Percentiles rank a stretch among this genome's conserved stretches.
Conservation (phyloP, 75 land plant species). For the Pinus taeda region DNA sequence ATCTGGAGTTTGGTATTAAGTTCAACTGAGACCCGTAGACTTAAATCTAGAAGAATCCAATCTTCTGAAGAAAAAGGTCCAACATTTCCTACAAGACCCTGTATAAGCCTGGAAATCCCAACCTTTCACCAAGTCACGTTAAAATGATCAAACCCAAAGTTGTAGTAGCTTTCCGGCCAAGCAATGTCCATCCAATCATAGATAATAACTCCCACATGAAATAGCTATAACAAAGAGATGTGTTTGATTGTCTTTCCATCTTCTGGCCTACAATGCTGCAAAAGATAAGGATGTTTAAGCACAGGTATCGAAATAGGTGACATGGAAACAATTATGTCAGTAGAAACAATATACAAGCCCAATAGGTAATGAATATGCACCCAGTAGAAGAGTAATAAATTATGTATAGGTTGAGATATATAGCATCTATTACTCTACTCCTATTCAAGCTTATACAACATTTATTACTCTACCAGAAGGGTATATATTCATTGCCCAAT, state of each 20-base stretch:
- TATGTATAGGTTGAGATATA: too few species aligned
- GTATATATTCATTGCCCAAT: too few species aligned
- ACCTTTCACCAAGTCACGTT: conserved; percentile 68
- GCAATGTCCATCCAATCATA: conserved; percentile 91
- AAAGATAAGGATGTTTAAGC: too few species aligned
- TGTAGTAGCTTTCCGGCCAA: conserved; percentile 73
- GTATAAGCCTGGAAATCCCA: conserved; percentile 67
- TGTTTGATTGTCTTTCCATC: conserved; percentile 76
- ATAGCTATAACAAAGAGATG: conserved; percentile 68
- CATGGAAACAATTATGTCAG: not conserved
- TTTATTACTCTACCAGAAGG: too few species aligned
- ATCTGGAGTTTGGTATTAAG: conserved; percentile 61
- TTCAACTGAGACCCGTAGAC: conserved; percentile 67
- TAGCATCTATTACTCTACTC: too few species aligned
- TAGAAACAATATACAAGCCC: not conserved
- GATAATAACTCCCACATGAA: conserved; percentile 66
- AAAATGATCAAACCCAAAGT: conserved; percentile 96
- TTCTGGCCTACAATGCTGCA: conserved; percentile 56
- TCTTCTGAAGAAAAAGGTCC: conserved; percentile 85
- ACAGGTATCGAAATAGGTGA: too few species aligned
- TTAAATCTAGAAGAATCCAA: conserved; percentile 94
- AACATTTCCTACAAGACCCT: conserved; percentile 50
- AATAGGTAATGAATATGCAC: too few species aligned
- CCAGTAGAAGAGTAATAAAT: too few species aligned
- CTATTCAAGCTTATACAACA: too few species aligned